Conservation (phyloP, 208 protist genomes). For the Trypanosoma brucei region DNA sequence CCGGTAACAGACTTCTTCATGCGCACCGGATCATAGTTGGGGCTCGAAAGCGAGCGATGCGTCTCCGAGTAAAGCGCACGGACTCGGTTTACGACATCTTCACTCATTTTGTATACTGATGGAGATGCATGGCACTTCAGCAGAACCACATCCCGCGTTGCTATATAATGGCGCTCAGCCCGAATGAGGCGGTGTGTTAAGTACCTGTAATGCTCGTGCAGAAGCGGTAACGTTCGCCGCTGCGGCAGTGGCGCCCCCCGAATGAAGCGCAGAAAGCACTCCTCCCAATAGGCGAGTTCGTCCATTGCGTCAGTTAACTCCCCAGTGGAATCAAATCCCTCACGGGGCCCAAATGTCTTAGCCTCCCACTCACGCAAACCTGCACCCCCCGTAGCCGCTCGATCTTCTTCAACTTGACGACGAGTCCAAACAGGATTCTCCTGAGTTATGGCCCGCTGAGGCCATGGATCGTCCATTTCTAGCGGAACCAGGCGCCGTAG, state of each 20-base stretch:
- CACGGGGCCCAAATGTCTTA: slow-evolving; percentile 52
- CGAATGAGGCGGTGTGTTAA: slow-evolving; percentile 67
- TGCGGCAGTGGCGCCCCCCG: slow-evolving; percentile 51
- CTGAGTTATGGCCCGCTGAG: slow-evolving; percentile 61
- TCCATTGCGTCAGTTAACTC: slow-evolving; percentile 81
- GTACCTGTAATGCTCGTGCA: slow-evolving; percentile 74
- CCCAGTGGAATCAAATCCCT: slow-evolving; percentile 43
- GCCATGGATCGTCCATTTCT: slow-evolving; percentile 66
- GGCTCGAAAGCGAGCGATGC: slow-evolving; percentile 63
- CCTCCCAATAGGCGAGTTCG: slow-evolving; percentile 76
- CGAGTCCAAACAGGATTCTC: slow-evolving; percentile 76
- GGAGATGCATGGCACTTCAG: slow-evolving; percentile 26
- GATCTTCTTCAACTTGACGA: slow-evolving; percentile 37
- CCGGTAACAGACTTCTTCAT: slow-evolving; percentile 78
- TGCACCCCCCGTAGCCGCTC: slow-evolving; percentile 32
- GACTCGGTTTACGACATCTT: slow-evolving; percentile 47
- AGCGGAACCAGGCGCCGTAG: slow-evolving; percentile 61
- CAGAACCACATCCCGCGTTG: slow-evolving; percentile 44
- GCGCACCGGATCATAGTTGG: slow-evolving; percentile 76
- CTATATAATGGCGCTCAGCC: slow-evolving; percentile 68
- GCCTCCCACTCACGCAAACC: slow-evolving; percentile 38
- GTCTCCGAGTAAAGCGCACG: slow-evolving; percentile 68
- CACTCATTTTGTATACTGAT: slow-evolving; percentile 53
- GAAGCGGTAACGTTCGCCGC: slow-evolving; percentile 64
- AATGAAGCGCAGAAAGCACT: slow-evolving; percentile 54